Conservation (phyloP, 805 yeast genomes). For the Vanderwaltozyma tropicalis region DNA sequence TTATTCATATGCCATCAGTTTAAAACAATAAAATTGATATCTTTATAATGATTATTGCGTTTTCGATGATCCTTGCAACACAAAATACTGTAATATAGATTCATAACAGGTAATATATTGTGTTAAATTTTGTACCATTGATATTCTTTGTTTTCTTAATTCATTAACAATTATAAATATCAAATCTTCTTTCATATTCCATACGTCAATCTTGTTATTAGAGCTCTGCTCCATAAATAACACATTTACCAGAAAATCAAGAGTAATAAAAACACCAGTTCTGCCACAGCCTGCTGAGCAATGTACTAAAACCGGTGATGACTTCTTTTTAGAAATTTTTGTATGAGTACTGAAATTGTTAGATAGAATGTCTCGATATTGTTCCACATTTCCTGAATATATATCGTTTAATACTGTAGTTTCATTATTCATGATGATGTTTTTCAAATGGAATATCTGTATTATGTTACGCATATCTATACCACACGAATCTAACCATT, state of each 20-base stretch:
- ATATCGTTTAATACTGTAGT: background rate
- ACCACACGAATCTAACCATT: slow-evolving; percentile 80
- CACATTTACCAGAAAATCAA: slow-evolving; percentile 39
- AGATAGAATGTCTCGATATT: background rate
- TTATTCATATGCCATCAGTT: too few species aligned
- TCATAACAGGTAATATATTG: slow-evolving; percentile 69
- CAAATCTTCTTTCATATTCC: slow-evolving; percentile 40
- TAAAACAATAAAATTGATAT: too few species aligned
- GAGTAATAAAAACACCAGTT: slow-evolving; percentile 76
- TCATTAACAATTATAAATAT: slow-evolving; percentile 50
- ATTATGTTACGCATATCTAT: slow-evolving; percentile 33
- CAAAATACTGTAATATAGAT: slow-evolving; percentile 28
- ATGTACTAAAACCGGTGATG: slow-evolving; percentile 57
- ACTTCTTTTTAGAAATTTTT: slow-evolving; percentile 5
- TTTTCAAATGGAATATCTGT: slow-evolving; percentile 25
- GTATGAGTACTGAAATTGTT: background rate
- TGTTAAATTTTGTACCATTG: slow-evolving; percentile 70
- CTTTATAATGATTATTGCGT: too few species aligned
- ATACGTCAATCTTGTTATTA: slow-evolving; percentile 31
- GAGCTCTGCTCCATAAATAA: slow-evolving; percentile 28
- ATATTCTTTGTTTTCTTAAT: slow-evolving; percentile 56
- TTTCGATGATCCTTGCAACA: slow-evolving; percentile 3
- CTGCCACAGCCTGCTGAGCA: slow-evolving; percentile 98
- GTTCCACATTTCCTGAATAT: background rate
- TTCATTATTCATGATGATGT: slow-evolving; percentile 6